Conservation (phyloP, 1,139 yeast genomes). For the Zygoascus sp. region DNA sequence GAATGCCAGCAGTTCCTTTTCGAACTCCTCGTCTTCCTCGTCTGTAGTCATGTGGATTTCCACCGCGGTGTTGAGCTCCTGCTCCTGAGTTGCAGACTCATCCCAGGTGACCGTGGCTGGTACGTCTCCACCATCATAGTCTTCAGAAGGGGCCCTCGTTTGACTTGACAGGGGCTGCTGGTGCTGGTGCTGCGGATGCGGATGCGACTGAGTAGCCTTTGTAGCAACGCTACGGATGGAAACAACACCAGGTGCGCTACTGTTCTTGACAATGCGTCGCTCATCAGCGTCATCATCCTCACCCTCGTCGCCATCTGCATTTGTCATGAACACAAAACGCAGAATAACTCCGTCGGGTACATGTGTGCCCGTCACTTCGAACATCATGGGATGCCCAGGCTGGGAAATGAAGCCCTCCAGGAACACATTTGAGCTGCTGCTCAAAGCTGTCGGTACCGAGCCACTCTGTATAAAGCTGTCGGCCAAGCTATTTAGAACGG, state of each 20-base stretch:
- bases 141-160: no score
- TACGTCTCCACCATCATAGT: background rate
- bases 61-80: conserved; percentile 5
- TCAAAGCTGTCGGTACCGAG: conserved; percentile 23
- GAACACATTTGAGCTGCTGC: conserved; percentile 23
- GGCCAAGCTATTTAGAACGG: conserved; percentile 2
- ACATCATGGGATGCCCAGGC: conserved; percentile 28
- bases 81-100: conserved; percentile 6
- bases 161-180: background rate
- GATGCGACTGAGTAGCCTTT: no score
- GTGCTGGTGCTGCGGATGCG: background rate
- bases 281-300: conserved; percentile 4
- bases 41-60: conserved; percentile 12
- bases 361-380: conserved; percentile 19
- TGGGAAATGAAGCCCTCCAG: conserved; percentile 22
- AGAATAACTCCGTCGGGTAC: conserved; percentile 20
- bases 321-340: conserved; percentile 20
- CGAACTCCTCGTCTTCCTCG: conserved; percentile 13
- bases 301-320: conserved; percentile 12
- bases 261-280: conserved; percentile 1
- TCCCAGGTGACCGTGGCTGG: conserved; percentile 12
- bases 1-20: conserved; percentile 9
- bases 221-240: background rate
- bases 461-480: background rate
- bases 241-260: background rate